Base-by-base conservation (phyloP, 768 basidiomycete species). In the Lentinus brumalis region DNA sequence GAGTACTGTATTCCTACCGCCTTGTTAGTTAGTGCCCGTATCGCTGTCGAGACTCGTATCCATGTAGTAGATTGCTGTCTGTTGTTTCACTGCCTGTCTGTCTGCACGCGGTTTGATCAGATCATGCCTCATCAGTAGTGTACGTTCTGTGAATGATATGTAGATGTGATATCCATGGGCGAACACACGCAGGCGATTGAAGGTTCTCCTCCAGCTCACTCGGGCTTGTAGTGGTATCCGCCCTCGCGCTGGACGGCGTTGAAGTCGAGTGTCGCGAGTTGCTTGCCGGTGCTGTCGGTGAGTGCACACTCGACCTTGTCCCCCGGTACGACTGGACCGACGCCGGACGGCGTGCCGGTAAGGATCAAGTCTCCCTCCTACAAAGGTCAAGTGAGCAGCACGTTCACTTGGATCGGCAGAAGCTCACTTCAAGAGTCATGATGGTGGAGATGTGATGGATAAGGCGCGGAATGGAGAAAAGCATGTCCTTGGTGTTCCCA, bases 371-470 rank as follows among this genome's bases (percentile, higher is more conserved):
- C 95, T 12, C 93, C 93, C 74, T 95, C 93, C 92, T 96, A 72
- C 16, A 44, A 46, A 52, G 7, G 14, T 30, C n/a, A 50, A 26
- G 29, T 56, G 10, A 44, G 56, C 21, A 16, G 42, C 18, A 6
- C 14, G 8, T 18, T 38, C 5, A 26, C 11, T 47, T 2, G n/a
- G 44, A 53, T 49, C 5, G 15, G 44, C 38, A 9, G 10, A 21
- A 5, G 53, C 69, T 50, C 15, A 91, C 95, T 82, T 97, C 94
- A n/a, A 99, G 82, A 0, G 89, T 88, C 95, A 98, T 97, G 74
- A 99, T 96, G 4, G 93, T 91, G 2, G 95, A 96, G 57, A 96
- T 82, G 70, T 96, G 95, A 64, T 91, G 86, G 64, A 98, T 89
- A 52, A 98, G 81, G 21, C 85, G 81, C 1, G 95, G 94, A 40